These are phyloP conservation scores for Pythium phragmitis DNA, from an alignment of 352 stramenopile genomes.

Conservation along the genomic window DNA sequence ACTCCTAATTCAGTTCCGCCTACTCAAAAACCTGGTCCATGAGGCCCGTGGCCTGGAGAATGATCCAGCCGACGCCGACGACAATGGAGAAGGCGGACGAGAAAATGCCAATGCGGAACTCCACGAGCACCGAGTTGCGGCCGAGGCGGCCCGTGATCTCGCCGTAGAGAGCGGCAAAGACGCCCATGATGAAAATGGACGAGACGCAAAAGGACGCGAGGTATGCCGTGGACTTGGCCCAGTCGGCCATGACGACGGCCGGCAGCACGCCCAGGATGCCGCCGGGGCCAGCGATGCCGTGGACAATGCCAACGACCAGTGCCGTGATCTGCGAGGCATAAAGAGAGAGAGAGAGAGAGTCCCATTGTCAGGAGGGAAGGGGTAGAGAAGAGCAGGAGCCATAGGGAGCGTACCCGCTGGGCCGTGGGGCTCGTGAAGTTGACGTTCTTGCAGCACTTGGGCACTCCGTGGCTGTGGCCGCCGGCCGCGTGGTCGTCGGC, in stretches of 20 bases:
- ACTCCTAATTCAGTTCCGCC: no score
- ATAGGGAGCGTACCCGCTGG: conserved; percentile 30
- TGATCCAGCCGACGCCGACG: conserved; percentile 78
- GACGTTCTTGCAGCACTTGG: conserved; percentile 33
- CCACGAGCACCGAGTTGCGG: conserved; percentile 45
- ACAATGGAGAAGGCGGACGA: conserved; percentile 69
- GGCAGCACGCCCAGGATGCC: conserved; percentile 75
- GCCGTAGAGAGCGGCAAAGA: conserved; percentile 79
- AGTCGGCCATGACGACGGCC: conserved; percentile 71
- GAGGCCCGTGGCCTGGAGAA: conserved; percentile 61
- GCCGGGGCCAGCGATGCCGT: conserved; percentile 66
- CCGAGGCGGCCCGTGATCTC: conserved; percentile 47
- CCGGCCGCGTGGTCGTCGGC: conserved; percentile 1
- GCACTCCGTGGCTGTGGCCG: conserved; percentile 15
- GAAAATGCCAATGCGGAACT: conserved; percentile 73
- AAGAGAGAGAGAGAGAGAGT: background rate
- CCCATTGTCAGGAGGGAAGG: no score
- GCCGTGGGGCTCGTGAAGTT: conserved; percentile 54
- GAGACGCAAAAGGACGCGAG: conserved; percentile 78
- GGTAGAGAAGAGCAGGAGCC: background rate
- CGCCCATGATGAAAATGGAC: conserved; percentile 87
- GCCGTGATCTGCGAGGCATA: conserved; percentile 34
- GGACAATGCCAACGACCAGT: conserved; percentile 65
- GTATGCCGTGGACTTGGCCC: conserved; percentile 63
- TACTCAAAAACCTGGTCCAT: conserved; percentile 76